Conservation (phyloP, 2,329 filamentous ascomycete species). For the Diaporthe capsici region DNA sequence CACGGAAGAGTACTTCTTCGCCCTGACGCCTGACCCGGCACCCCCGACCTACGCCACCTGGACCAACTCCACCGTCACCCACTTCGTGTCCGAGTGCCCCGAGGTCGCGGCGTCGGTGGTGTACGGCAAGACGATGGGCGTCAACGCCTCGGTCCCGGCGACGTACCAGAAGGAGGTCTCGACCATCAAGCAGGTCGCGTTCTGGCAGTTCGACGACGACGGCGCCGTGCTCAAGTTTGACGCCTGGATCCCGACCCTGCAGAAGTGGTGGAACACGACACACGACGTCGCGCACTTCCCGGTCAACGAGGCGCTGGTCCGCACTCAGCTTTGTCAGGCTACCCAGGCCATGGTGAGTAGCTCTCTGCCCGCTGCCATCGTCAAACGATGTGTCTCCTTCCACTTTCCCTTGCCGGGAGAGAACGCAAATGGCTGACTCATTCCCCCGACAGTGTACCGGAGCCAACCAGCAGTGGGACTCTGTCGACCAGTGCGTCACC, state of each 20-base stretch:
- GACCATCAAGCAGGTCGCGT: conserved; percentile 57
- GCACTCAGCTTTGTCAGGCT: neutral
- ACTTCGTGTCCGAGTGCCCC: conserved; percentile 53
- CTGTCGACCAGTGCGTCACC: conserved; percentile 51
- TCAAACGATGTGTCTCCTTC: neutral
- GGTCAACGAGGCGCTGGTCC: conserved; percentile 46
- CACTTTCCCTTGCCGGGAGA: too few species aligned
- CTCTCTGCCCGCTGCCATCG: too few species aligned
- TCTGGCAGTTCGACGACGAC: conserved; percentile 61
- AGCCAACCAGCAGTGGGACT: conserved; percentile 53
- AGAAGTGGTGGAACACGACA: conserved; percentile 52
- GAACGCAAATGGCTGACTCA: too few species aligned
- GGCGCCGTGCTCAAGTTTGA: conserved; percentile 60
- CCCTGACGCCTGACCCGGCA: conserved; percentile 53
- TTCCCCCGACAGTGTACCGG: conserved; percentile 50
- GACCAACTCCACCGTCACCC: conserved; percentile 50
- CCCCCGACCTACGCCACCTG: conserved; percentile 49
- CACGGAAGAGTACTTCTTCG: conserved; percentile 61
- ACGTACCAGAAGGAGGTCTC: conserved; percentile 47
- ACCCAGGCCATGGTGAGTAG: neutral
- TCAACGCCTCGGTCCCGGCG: conserved; percentile 42
- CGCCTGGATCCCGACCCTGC: conserved; percentile 59
- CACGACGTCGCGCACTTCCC: conserved; percentile 48
- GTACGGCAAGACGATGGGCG: conserved; percentile 52
- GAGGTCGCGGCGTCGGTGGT: conserved; percentile 55